Evolutionary conservation across 352 stramenopile species (phyloP), one percentile per base, ranked within the genome.

Genomic region (Globisporangium nagaii): DNA sequence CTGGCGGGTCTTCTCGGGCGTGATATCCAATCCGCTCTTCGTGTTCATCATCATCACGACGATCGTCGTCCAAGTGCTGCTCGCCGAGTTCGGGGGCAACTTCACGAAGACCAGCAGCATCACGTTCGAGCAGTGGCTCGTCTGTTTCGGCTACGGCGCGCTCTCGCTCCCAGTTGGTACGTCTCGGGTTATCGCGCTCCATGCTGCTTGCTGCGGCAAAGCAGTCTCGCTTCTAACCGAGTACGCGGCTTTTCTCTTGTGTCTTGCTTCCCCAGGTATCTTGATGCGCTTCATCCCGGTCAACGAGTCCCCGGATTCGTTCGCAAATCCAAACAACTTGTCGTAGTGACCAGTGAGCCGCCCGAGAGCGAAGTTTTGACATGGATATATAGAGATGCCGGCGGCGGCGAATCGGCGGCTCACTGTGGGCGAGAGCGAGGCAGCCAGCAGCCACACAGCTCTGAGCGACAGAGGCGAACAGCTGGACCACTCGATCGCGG

Each of bases 11-110:
- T 98, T 99, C 70, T 71, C 62, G 4, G 94, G 93, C 34, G 76
- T 99, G 12, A 41, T 86, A 24, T 73, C 69, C 9, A 99, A 99
- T 71, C 62, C 65, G 4, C 76, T 99, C 3, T 99, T 99, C 70
- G 73, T 97, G 25, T 65, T 69, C 22, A 97, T 99, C 50, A 84
- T 98, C 32, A 2, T 93, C 17, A 63, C 87, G 35, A 99, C 95
- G 12, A 63, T 98, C 7, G 51, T 95, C n/a, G 71, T 98, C 8
- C 97, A 99, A 75, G 70, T 98, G 37, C 53, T 99, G 17, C 93
- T 99, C 45, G 93, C 98, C 37, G 73, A 99, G 66, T 96, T 97
- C 46, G 96, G 95, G 36, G 96, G 94, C n/a, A 66, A 90, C 53
- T 90, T 93, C 44, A 88, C 71, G 30, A 90, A 89, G 58, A 90